Evolutionary conservation across 2,329 filamentous ascomycete species (phyloP).

Genomic region (Bimuria novae-zelandiae): DNA sequence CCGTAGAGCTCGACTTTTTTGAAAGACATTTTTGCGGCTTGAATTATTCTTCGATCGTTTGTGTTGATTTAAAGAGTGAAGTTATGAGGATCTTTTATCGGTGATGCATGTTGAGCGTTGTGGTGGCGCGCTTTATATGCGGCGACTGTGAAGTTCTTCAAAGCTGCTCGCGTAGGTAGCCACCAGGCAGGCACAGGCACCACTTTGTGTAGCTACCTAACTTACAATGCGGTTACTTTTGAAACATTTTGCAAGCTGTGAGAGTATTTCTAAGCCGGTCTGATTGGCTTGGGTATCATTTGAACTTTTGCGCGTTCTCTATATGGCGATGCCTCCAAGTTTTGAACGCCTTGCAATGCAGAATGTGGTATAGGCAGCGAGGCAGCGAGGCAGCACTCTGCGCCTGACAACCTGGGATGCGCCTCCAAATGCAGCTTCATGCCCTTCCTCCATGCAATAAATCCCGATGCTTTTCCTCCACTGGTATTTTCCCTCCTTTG

Average conservation of each 20-base stretch:
- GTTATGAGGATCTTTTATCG: conserved; percentile 10
- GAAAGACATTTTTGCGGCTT: conserved; percentile 57
- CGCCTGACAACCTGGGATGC: not conserved
- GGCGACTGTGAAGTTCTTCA: conserved; percentile 18
- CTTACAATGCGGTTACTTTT: conserved; percentile 9
- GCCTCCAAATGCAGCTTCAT: not conserved
- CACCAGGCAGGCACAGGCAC: conserved; percentile 43
- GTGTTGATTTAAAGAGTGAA: conserved; percentile 2
- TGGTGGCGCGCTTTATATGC: conserved; percentile 25
- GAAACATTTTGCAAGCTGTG: conserved; percentile 5
- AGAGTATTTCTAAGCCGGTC: conserved; percentile 17
- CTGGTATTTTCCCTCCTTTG: not conserved
- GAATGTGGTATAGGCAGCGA: conserved; percentile 12
- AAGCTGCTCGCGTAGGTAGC: conserved; percentile 34
- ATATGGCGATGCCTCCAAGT: conserved; percentile 25
- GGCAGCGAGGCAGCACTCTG: conserved; percentile 5
- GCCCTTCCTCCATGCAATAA: not conserved
- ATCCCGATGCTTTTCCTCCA: not conserved
- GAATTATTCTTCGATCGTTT: not conserved
- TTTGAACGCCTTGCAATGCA: conserved; percentile 38
- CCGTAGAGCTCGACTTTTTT: conserved; percentile 68
- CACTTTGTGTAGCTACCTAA: conserved; percentile 30
- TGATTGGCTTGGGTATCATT: conserved; percentile 39
- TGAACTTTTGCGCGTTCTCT: conserved; percentile 29
- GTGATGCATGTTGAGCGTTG: conserved; percentile 12